Evolutionary conservation across 768 basidiomycete genomes (phyloP).

Genomic region (Mycena crocata): DNA sequence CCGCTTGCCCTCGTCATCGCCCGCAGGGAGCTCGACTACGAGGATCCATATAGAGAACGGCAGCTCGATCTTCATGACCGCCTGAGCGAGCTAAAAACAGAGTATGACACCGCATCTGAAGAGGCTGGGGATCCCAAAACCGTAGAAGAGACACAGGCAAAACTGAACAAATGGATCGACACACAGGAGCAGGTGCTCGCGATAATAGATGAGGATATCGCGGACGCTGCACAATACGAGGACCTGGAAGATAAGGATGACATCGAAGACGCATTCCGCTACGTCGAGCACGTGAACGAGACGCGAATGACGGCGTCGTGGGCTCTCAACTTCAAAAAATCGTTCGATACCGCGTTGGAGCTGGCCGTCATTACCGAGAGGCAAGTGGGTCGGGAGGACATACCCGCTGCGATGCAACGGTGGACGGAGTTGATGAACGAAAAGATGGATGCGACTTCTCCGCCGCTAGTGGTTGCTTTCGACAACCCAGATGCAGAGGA

Average conservation of each 20-base stretch:
- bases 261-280: slow-evolving; percentile 5
- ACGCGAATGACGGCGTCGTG: slow-evolving; percentile 13
- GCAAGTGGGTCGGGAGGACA: slow-evolving; percentile 14
- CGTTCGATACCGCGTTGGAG: slow-evolving; percentile 24
- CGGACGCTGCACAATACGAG: neutral
- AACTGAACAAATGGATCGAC: slow-evolving; percentile 22
- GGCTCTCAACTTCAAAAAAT: slow-evolving; percentile 23
- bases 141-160: slow-evolving; percentile 10
- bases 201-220: slow-evolving; percentile 9
- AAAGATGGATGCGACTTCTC: neutral
- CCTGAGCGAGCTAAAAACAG: neutral
- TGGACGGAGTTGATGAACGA: slow-evolving; percentile 25
- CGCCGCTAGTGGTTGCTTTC: neutral
- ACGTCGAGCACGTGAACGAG: slow-evolving; percentile 10
- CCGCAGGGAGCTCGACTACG: slow-evolving; percentile 29
- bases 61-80: neutral
- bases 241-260: neutral
- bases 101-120: neutral
- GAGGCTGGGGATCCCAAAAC: neutral
- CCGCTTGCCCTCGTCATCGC: slow-evolving; percentile 36
- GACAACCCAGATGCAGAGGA: neutral
- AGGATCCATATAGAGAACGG: slow-evolving; percentile 24
- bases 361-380: slow-evolving; percentile 3
- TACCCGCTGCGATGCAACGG: neutral
- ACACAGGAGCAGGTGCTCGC: slow-evolving; percentile 21